Evolutionary conservation across 2,329 filamentous ascomycete genomes (phyloP).

Genomic region (Colletotrichum tropicale): DNA sequence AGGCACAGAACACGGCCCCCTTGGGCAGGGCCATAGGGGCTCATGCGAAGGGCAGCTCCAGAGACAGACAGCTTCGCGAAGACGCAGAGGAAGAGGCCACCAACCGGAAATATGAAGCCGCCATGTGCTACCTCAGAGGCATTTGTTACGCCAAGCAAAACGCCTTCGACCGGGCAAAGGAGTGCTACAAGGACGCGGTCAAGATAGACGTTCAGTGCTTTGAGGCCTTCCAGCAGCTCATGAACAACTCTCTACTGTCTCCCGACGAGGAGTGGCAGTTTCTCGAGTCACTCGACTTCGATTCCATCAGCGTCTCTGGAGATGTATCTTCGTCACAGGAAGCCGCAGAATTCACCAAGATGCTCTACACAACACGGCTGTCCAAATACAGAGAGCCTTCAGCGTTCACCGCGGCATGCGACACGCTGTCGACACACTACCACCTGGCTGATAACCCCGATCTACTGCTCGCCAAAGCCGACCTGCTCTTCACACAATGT

Average conservation of each 20-base stretch:
- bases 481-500: slow-evolving; percentile 93
- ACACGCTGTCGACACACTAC: slow-evolving; percentile 93
- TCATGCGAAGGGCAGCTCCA: slow-evolving; percentile 22
- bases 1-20: slow-evolving; percentile 70
- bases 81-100: slow-evolving; percentile 68
- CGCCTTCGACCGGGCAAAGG: slow-evolving; percentile 94
- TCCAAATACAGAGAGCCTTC: slow-evolving; percentile 93
- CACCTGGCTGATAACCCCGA: slow-evolving; percentile 86
- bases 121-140: slow-evolving; percentile 95
- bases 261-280: slow-evolving; percentile 92
- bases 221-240: slow-evolving; percentile 96
- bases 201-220: slow-evolving; percentile 98
- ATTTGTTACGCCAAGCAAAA: slow-evolving; percentile 97
- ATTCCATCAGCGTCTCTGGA: slow-evolving; percentile 71
- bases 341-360: slow-evolving; percentile 90
- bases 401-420: slow-evolving; percentile 83
- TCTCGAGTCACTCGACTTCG: slow-evolving; percentile 87
- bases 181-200: slow-evolving; percentile 98
- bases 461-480: slow-evolving; percentile 86
- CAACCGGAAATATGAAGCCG: slow-evolving; percentile 87
- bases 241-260: slow-evolving; percentile 92
- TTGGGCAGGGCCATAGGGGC: slow-evolving; percentile 32
- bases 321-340: slow-evolving; percentile 77
- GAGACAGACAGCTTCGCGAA: slow-evolving; percentile 39
- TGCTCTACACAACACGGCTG: slow-evolving; percentile 93